Evolutionary conservation across 305 asterid genomes (phyloP), one percentile per base, ranked within the genome.

Genomic region (Solanum chacoense): DNA sequence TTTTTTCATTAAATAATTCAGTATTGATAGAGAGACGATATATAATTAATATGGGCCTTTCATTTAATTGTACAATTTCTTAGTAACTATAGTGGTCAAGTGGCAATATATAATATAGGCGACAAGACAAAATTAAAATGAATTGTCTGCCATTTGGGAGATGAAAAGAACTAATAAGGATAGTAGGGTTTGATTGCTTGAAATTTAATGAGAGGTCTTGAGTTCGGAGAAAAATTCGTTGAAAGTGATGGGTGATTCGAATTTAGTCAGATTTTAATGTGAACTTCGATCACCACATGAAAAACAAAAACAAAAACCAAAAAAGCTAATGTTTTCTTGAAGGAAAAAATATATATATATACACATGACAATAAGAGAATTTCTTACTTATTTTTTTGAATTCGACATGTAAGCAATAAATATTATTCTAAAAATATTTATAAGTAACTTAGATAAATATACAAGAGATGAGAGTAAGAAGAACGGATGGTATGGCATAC

Each of bases 261-360:
- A 55, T 55, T 55, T 55, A 55, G 11, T 7, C 2, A 55, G 5
- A 3, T 1, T 55, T 0, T 1, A 18, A 55, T 55, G 11, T 55
- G 4, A 1, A 7, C 0, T 55, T 0, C 11, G 10, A 55, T 7
- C 5, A 55, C 2, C 2, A 20, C 0, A 7, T 20, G 24, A 20
- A 20, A 55, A 55, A 55, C 3, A 40, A 40, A 40, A 40, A 38
- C 0, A 50, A n/a, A 6, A 50, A 42, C 3, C 3, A 42, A 20
- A 55, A 59, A 50, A 6, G 8, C 3, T 63, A 63, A 55, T 55
- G 4, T 63, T 63, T n/a, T 65, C 29, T n/a, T n/a, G 29, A 65
- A 65, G 5, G 12, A n/a, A 65, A 65, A 16, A 45, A 63, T n/a
- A 11, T 32, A 38, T 10, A 55, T 16, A 55, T 55, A 63, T 63